These are phyloP conservation scores for Jacaranda copaia DNA, from an alignment of 257 asterid species.

Conservation along the genomic window DNA sequence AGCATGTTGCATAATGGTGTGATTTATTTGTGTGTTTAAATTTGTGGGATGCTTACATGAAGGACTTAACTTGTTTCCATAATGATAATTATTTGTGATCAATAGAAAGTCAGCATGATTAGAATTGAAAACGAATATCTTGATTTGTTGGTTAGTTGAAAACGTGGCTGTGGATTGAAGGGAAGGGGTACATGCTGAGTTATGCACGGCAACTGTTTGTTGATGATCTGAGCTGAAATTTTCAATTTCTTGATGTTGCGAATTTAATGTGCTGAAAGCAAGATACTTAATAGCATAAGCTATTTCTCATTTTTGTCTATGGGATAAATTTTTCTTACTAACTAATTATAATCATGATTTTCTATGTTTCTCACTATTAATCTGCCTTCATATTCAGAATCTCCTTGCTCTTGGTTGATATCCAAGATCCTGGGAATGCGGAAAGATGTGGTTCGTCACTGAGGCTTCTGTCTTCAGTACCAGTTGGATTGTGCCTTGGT, in stretches of 20 bases:
- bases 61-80: background rate
- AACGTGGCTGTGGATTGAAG: background rate
- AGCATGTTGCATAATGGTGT: background rate
- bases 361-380: background rate
- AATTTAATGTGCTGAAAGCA: background rate
- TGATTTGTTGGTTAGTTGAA: background rate
- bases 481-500: constrained; percentile 32
- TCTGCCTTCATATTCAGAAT: constrained; percentile 36
- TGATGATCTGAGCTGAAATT: background rate
- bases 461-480: constrained; percentile 30
- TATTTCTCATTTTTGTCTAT: background rate
- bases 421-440: constrained; percentile 48
- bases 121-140: background rate
- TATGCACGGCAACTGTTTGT: too few relatives aligned
- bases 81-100: background rate
- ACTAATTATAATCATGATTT: background rate
- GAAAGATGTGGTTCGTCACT: constrained; percentile 54
- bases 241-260: background rate
- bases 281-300: background rate
- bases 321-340: background rate
- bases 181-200: too few relatives aligned
- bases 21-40: background rate
- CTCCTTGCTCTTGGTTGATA: constrained; percentile 28
- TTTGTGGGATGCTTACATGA: background rate
- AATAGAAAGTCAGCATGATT: background rate